A percentile compares a stretch with the other conserved stretches of the same genome.
Evolutionary conservation across 1,284 basidiomycete species (phyloP).

Genomic region (Leccinum solheimii): DNA sequence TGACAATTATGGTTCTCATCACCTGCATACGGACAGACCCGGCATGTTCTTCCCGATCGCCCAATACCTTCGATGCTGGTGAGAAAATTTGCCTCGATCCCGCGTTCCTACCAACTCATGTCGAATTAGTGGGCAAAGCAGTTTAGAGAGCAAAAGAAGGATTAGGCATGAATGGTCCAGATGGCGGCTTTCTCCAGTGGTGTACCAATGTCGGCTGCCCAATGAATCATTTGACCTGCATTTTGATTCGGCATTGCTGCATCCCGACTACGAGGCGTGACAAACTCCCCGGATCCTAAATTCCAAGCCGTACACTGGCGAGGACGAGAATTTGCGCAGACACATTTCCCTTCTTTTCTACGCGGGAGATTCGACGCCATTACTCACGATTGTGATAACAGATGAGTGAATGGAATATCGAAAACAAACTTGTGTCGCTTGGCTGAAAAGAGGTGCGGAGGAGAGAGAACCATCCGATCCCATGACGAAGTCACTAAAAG

Average conservation of each 20-base stretch:
- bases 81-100: constrained; percentile 22
- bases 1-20: constrained; percentile 4
- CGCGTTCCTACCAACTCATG: constrained; percentile 3
- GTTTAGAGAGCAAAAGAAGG: constrained; percentile 39
- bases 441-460: background rate
- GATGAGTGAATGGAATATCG: background rate
- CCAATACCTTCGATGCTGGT: constrained; percentile 69
- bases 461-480: background rate
- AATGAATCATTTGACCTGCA: background rate
- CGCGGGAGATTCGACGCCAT: background rate
- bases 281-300: background rate
- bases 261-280: background rate
- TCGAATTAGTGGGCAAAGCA: constrained; percentile 50
- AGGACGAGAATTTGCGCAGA: background rate
- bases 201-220: background rate
- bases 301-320: background rate
- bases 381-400: background rate
- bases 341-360: background rate
- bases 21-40: constrained; percentile 21
- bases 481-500: background rate
- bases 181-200: background rate
- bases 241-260: background rate
- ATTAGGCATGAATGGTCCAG: constrained; percentile 12
- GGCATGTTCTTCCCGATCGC: constrained; percentile 46
- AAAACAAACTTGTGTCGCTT: background rate